These are phyloP conservation scores for Saturnispora hagleri DNA, from an alignment of 805 yeast genomes.

Conservation along the genomic window DNA sequence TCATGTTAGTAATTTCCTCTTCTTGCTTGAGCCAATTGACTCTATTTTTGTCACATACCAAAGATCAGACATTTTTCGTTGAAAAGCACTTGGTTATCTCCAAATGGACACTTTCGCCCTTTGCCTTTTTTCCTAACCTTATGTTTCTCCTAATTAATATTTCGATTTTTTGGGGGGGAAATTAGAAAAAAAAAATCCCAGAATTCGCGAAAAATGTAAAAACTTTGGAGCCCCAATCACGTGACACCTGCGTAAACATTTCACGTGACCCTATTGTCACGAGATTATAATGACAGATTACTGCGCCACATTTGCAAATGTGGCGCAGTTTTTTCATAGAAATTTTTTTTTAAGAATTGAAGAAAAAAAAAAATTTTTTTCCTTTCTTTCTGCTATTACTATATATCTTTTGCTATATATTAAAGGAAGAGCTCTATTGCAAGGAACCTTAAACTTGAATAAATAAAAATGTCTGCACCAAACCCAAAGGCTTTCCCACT, in stretches of 20 bases:
- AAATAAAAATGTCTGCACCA: conserved; percentile 63
- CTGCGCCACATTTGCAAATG: background rate
- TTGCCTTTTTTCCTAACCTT: background rate
- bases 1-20: background rate
- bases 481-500: conserved; percentile 99
- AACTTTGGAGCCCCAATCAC: background rate
- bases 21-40: background rate
- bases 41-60: conserved; percentile 44
- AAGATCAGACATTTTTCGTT: conserved; percentile 53
- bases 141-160: background rate
- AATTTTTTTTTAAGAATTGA: background rate
- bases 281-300: background rate
- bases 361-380: background rate
- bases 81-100: background rate
- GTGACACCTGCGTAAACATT: no score
- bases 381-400: conserved; percentile 1
- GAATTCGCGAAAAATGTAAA: background rate
- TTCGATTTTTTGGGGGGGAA: background rate
- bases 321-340: background rate
- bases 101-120: background rate
- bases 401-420: background rate
- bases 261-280: background rate
- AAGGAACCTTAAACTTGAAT: conserved; percentile 37
- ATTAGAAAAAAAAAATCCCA: background rate
- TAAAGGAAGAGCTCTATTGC: conserved; percentile 38